These are phyloP conservation scores for Scheffersomyces illinoinensis DNA, from an alignment of 1,139 yeast genomes.

Conservation along the genomic window DNA sequence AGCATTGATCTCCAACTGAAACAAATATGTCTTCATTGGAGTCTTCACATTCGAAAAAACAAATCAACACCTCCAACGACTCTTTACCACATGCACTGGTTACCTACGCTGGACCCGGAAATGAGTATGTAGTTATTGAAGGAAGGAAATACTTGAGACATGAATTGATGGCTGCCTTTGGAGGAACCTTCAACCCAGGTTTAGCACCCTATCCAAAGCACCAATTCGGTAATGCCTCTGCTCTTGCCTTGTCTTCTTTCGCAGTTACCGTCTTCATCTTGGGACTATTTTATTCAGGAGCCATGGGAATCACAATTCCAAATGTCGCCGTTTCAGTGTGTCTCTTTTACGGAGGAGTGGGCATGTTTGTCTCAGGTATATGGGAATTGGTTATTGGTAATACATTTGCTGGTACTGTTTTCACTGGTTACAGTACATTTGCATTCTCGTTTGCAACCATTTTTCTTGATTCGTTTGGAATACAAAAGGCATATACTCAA, in stretches of 20 bases:
- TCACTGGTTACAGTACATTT: conserved; percentile 38
- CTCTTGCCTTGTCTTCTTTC: conserved; percentile 55
- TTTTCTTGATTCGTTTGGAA: conserved; percentile 32
- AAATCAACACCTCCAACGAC: not conserved
- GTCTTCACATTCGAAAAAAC: not conserved
- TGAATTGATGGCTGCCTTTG: conserved; percentile 42
- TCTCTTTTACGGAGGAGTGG: conserved; percentile 48
- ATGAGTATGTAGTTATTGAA: conserved; percentile 29
- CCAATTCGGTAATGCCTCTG: conserved; percentile 55
- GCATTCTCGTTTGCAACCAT: conserved; percentile 39
- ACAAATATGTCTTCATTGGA: not conserved
- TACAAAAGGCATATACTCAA: conserved; percentile 26
- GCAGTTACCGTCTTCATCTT: conserved; percentile 46
- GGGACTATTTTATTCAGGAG: conserved; percentile 22
- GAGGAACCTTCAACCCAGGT: conserved; percentile 35
- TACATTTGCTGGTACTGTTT: conserved; percentile 38
- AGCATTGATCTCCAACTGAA: not conserved
- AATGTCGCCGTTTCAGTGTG: conserved; percentile 53
- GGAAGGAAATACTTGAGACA: conserved; percentile 27
- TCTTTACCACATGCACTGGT: conserved; percentile 13
- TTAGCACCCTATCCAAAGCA: conserved; percentile 18
- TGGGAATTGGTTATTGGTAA: conserved; percentile 48
- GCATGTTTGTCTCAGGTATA: conserved; percentile 50
- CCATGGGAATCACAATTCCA: conserved; percentile 52
- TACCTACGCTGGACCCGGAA: conserved; percentile 18